Evolutionary conservation across 139 green algal species (phyloP), one percentile per base, ranked within the genome.

Genomic region (Raphidocelis subcapitata): DNA sequence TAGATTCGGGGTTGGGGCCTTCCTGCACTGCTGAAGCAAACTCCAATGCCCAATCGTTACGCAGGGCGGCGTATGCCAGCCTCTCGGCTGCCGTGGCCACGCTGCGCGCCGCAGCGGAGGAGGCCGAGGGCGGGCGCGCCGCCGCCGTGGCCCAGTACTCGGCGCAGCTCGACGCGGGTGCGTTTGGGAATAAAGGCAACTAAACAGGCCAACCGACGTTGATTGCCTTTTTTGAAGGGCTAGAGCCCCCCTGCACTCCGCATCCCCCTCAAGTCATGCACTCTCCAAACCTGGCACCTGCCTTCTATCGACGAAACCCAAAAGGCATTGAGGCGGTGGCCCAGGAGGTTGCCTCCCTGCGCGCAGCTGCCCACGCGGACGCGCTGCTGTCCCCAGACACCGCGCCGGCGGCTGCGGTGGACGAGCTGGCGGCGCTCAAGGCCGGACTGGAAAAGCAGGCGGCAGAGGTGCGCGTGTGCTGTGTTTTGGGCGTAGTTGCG

Each of bases 131-230:
- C 21, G 65, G 61, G 2, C 76, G 79, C 36, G 89, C 94, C 33
- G 90, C 91, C 16, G 84, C 90, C 29, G 80, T 92, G 24, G 51
- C 68, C 41, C 82, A 83, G 67, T 97, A 93, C 81, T 84, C 63
- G 46, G 63, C 49, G 15, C 84, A 87, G 55, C 82, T 97, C 28
- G 86, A 92, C 44, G 14, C 57, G 62, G 81, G 86, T 86, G 69
- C 28, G 79, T 26, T 26, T 67, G 62, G 31, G 62, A 16, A 29
- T 67, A 12, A 3, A 52, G 32, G 32, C 62, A 26, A n/a, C n/a
- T n/a, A n/a, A n/a, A n/a, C n/a, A n/a, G n/a, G n/a, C n/a, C n/a
- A n/a, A n/a, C n/a, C n/a, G 41, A 8, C 41, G 41, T 49, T 49
- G 41, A 8, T 49, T 49, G 41, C 8, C 41, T 49, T 12, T 20